Evolutionary conservation across 2,329 filamentous ascomycete genomes (phyloP), one percentile per base, ranked within the genome.

Genomic region (Chrysoporthe deuterocubensis): DNA sequence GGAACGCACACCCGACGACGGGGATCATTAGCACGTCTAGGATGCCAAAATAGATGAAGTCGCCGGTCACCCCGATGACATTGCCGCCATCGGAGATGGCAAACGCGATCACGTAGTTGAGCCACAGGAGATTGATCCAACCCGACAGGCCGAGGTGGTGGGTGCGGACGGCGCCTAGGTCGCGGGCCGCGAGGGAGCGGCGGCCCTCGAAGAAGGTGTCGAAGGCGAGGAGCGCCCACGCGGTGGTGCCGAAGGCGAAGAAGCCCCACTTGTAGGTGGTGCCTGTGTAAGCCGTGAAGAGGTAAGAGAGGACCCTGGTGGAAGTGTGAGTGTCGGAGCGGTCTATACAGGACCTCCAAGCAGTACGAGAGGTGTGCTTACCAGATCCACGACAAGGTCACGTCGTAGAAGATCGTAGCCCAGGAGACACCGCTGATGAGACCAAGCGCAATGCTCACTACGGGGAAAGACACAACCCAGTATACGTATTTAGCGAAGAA

Each of bases 181-280:
- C 67, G 57, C 81, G 80, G 50, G 71, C 72, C 14, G 83, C 82
- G 32, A 69, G 64, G 1, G 77, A 75, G 48, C 75, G 73, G 8
- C 74, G 74, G 67, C 81, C 80, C 61, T 78, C 74, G 62, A 75
- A 71, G 42, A 85, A 71, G 2, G 81, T 84, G 70, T 78, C 80
- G 74, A 78, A 75, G 40, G 81, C 80, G n/a, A 87, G 78, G 62
- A 83, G 76, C 7, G 82, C 48, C 67, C 78, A 84, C 50, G 83
- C 81, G 18, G 82, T 69, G 16, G 82, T 83, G 70, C 84, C 85
- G 67, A 86, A 85, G 70, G 77, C 81, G 73, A 78, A 87, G 79
- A 86, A 88, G 6, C 85, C 86, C 85, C 85, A 87, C 76, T 86
- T 87, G 76, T 87, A 87, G 71, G 77, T 79, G 60, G 80, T 81